A percentile compares a stretch with the other conserved stretches of the same genome.
These are phyloP conservation scores for Phytopythium boreale DNA, from an alignment of 352 stramenopile genomes.

Conservation along the genomic window DNA sequence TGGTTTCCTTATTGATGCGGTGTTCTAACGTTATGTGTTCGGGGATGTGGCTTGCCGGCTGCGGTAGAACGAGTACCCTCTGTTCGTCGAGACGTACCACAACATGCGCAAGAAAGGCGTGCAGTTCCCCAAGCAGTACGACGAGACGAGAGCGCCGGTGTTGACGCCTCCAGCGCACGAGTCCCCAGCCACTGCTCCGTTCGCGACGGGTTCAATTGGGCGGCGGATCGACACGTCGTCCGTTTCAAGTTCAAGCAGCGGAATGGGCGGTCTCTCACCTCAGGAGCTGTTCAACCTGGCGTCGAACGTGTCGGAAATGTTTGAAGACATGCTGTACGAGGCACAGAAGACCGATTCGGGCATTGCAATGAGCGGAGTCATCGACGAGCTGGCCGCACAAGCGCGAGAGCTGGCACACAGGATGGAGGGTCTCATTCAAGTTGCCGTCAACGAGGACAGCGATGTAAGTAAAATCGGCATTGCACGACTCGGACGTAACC, in stretches of 20 bases:
- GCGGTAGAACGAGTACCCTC: constrained; percentile 62
- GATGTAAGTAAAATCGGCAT: constrained; percentile 25
- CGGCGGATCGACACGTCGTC: constrained; percentile 37
- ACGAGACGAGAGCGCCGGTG: constrained; percentile 62
- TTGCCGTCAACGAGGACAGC: constrained; percentile 46
- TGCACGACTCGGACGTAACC: not conserved
- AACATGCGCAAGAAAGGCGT: constrained; percentile 80
- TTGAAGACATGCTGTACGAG: constrained; percentile 81
- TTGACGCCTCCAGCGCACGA: constrained; percentile 29
- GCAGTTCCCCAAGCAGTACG: constrained; percentile 74
- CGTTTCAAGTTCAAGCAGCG: constrained; percentile 39
- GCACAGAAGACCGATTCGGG: constrained; percentile 42
- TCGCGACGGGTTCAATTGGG: constrained; percentile 3
- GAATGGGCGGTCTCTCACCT: constrained; percentile 48
- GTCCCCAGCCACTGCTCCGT: constrained; percentile 10
- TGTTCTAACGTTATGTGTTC: not conserved
- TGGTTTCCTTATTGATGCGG: too few relatives aligned
- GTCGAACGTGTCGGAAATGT: constrained; percentile 73
- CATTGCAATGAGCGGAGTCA: constrained; percentile 48
- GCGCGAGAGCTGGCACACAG: constrained; percentile 57
- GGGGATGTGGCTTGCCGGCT: not conserved
- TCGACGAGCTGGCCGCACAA: constrained; percentile 66
- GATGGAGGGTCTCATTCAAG: constrained; percentile 62
- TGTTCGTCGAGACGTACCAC: constrained; percentile 83
- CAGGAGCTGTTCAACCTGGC: constrained; percentile 62